phyloP scores from a whole-genome alignment of 1,139 yeast genomes.

The Hyphopichia fennica region DNA sequence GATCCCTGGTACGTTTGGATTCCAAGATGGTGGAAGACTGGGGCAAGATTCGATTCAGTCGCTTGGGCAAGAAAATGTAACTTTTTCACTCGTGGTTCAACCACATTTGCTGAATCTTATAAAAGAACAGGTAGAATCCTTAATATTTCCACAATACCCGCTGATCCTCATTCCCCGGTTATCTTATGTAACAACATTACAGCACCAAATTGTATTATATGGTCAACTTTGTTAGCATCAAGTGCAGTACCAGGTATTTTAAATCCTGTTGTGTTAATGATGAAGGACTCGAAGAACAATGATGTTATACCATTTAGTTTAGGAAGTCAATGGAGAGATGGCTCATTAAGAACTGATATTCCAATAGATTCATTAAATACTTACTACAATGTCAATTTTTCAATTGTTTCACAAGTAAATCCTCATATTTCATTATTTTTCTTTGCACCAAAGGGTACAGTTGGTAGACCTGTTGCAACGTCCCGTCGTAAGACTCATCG shows the following conservation, averaged over 20 bases:
- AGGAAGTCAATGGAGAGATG: constrained; percentile 78
- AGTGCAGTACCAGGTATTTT: constrained; percentile 86
- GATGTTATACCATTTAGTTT: constrained; percentile 64
- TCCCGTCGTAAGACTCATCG: constrained; percentile 47
- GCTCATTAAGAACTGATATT: constrained; percentile 69
- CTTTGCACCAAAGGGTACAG: constrained; percentile 79
- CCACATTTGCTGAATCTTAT: constrained; percentile 70
- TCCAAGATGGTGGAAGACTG: constrained; percentile 69
- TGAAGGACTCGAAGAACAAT: constrained; percentile 50
- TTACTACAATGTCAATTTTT: constrained; percentile 75
- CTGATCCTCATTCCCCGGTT: constrained; percentile 81
- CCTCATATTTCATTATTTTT: constrained; percentile 79
- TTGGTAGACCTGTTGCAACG: constrained; percentile 71
- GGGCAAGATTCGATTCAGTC: constrained; percentile 75
- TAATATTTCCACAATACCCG: constrained; percentile 77
- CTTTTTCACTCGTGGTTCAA: constrained; percentile 73
- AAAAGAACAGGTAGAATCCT: constrained; percentile 67
- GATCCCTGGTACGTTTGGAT: constrained; percentile 63
- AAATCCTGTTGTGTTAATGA: constrained; percentile 79
- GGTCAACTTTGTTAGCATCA: constrained; percentile 77
- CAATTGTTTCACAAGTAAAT: constrained; percentile 79
- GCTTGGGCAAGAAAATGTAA: constrained; percentile 70
- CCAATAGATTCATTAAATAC: constrained; percentile 69
- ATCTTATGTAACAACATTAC: constrained; percentile 76
- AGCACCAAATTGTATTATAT: constrained; percentile 78